Conservation (phyloP, 2,329 filamentous ascomycete species). For the Fusarium liriodendri region DNA sequence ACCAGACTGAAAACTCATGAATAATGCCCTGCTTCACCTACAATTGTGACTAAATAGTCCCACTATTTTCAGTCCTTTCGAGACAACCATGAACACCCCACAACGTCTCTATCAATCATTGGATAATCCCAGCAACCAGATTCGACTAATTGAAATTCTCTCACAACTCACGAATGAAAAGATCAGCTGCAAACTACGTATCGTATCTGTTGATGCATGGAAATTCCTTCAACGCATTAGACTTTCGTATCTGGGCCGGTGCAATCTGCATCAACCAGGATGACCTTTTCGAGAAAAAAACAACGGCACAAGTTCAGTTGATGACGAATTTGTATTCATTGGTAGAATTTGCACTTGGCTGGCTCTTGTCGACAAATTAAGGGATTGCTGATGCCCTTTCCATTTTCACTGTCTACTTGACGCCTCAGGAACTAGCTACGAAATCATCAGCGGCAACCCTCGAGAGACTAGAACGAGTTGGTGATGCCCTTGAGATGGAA, state of each 20-base stretch:
- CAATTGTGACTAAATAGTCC: neutral
- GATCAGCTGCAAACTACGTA: neutral
- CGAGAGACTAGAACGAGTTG: neutral
- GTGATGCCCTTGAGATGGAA: neutral
- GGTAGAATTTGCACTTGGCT: neutral
- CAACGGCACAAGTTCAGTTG: neutral
- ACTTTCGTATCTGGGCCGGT: neutral
- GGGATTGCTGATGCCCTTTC: neutral
- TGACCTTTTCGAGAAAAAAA: too few species aligned
- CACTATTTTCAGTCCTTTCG: neutral
- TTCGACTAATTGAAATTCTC: neutral
- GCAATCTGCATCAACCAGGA: neutral
- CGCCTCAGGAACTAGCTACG: neutral
- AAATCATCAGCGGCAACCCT: neutral
- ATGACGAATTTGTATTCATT: neutral
- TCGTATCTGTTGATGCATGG: neutral
- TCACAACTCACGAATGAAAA: accelerated
- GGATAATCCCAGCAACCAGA: neutral
- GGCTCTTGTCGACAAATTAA: neutral
- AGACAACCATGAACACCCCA: neutral
- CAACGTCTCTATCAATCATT: neutral
- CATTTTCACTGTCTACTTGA: neutral
- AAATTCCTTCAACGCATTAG: neutral
- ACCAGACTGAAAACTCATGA: neutral
- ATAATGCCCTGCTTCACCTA: neutral